Evolutionary conservation across 148 eudicot species (phyloP).

Genomic region (Agrostemma githago): DNA sequence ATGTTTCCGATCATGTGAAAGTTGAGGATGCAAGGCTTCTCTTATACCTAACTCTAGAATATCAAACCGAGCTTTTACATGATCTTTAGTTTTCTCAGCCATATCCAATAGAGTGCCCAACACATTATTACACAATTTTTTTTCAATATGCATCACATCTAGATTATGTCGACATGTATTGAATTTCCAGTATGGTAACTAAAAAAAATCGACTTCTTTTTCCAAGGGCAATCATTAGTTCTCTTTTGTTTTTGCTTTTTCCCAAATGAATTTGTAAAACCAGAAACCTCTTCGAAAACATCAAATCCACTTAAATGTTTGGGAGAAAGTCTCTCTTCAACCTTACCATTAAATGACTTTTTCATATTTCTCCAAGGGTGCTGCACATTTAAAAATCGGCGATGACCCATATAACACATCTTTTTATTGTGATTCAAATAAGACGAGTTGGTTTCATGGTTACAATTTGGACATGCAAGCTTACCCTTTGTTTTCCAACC

Average conservation of each 20-base stretch:
- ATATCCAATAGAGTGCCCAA: constrained; percentile 7
- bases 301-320: not conserved
- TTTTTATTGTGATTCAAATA: too few relatives aligned
- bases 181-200: not conserved
- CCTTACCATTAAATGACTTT: too few relatives aligned
- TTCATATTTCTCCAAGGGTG: too few relatives aligned
- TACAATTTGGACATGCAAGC: too few relatives aligned
- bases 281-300: not conserved
- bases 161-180: not conserved
- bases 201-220: constrained; percentile 2
- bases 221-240: not conserved
- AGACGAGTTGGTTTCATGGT: too few relatives aligned
- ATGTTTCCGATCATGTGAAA: not conserved
- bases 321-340: too few relatives aligned
- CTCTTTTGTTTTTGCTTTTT: not conserved
- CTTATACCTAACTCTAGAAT: not conserved
- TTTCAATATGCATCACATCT: constrained; percentile 7
- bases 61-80: constrained; percentile 14
- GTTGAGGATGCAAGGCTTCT: not conserved
- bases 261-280: not conserved
- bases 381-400: too few relatives aligned
- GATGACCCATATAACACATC: too few relatives aligned
- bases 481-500: too few relatives aligned
- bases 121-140: constrained; percentile 7
- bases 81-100: constrained; percentile 9